Evolutionary conservation across 140 eudicot species (phyloP).

Genomic region (Oenanthe javanica): DNA sequence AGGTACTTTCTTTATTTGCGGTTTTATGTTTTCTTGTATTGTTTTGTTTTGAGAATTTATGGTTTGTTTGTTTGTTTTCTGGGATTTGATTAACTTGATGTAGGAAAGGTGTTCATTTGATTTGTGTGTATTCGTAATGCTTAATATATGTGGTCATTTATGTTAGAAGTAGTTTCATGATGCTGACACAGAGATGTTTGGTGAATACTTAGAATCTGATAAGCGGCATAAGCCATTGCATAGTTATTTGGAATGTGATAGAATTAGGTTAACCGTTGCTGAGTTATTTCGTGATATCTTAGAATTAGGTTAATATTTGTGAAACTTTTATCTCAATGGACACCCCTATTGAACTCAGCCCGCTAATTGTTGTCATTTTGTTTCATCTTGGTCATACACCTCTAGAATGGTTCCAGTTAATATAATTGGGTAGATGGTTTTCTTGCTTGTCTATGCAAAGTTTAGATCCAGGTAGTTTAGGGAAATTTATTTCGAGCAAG

Average conservation of each 20-base stretch:
- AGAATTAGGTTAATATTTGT: background rate
- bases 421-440: background rate
- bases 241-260: background rate
- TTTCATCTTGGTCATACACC: background rate
- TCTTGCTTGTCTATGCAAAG: background rate
- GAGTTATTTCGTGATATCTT: background rate
- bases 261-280: background rate
- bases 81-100: constrained; percentile 5
- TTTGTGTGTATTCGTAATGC: background rate
- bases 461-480: background rate
- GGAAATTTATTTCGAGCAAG: background rate
- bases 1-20: constrained; percentile 37
- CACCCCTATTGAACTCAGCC: background rate
- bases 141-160: background rate
- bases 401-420: background rate
- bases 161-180: background rate
- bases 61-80: background rate
- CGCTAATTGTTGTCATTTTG: background rate
- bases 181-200: background rate
- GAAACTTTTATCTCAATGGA: background rate
- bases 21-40: background rate
- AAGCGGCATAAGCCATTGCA: background rate
- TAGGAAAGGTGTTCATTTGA: background rate
- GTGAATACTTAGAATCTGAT: background rate
- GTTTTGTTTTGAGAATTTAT: background rate